Conservation (phyloP, 2,329 filamentous ascomycete genomes). For the Aspergillus caelatus region DNA sequence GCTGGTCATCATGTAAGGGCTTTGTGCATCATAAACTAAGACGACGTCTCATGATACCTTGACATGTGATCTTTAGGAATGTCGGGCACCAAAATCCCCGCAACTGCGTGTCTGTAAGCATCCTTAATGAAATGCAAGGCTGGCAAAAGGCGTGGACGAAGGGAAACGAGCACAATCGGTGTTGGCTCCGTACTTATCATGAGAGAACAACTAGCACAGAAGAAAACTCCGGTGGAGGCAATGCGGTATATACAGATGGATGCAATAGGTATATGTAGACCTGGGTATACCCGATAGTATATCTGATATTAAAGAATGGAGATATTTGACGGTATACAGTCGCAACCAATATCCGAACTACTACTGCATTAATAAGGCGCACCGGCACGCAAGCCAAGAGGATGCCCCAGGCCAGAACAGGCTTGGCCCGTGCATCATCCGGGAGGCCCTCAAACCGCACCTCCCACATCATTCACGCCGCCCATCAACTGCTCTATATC, state of each 20-base stretch:
- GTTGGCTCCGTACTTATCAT: background rate
- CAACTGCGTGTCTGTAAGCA: background rate
- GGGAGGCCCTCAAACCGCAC: constrained; percentile 28
- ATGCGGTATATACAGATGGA: background rate
- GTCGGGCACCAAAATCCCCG: background rate
- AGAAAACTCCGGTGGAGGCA: background rate
- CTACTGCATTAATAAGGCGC: background rate
- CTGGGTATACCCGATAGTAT: background rate
- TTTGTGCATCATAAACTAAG: background rate
- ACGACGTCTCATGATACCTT: background rate
- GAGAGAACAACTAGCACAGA: background rate
- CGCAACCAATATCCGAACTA: background rate
- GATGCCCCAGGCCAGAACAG: constrained; percentile 17
- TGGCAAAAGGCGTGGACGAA: background rate
- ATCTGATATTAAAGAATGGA: background rate
- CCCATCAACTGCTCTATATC: constrained; percentile 22
- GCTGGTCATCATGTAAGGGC: background rate
- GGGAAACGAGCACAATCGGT: background rate
- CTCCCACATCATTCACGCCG: constrained; percentile 24
- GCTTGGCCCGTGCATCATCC: constrained; percentile 32
- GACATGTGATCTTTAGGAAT: background rate
- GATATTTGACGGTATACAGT: background rate
- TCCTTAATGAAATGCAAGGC: background rate
- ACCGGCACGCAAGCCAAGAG: background rate
- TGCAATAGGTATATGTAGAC: background rate